These are phyloP conservation scores for Haplosporangium sp. DNA, from an alignment of 371 early-diverging fungal genomes.

Conservation along the genomic window DNA sequence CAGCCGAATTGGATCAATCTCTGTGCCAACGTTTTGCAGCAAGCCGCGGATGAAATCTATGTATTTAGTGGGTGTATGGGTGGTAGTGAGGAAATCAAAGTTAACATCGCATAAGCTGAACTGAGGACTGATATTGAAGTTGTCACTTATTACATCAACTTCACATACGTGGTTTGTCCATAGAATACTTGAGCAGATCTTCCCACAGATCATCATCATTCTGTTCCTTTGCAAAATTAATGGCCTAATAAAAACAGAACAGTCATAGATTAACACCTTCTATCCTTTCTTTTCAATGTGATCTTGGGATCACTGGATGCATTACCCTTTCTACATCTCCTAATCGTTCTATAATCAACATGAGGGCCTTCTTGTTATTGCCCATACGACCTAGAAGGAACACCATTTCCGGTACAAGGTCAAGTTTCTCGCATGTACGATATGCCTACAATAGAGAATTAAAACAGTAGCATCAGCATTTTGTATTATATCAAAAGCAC, in stretches of 20 bases:
- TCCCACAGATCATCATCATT: conserved; percentile 96
- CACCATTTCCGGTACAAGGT: conserved; percentile 95
- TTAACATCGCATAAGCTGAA: neutral
- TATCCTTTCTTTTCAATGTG: neutral
- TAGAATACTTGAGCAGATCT: conserved; percentile 87
- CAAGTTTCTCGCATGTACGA: conserved; percentile 83
- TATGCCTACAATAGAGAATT: conserved; percentile 70
- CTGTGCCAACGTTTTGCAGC: conserved; percentile 88
- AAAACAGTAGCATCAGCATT: too few species aligned
- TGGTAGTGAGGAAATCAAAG: neutral
- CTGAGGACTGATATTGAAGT: neutral
- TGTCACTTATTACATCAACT: neutral
- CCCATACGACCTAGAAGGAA: conserved; percentile 97
- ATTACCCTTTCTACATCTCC: conserved; percentile 88
- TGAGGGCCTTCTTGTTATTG: conserved; percentile 89
- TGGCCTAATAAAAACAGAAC: conserved; percentile 73
- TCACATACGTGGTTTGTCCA: conserved; percentile 85
- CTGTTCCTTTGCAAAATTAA: conserved; percentile 97
- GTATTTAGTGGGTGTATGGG: conserved; percentile 1
- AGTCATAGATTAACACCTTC: neutral
- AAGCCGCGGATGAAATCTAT: conserved; percentile 89
- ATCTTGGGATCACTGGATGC: neutral
- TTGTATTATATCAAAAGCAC: too few species aligned
- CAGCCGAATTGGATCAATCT: conserved; percentile 85
- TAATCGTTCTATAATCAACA: conserved; percentile 90